Percentiles rank a stretch among this genome's conserved stretches.
Evolutionary conservation across 768 basidiomycete species (phyloP).

Genomic region (Mycena metata): DNA sequence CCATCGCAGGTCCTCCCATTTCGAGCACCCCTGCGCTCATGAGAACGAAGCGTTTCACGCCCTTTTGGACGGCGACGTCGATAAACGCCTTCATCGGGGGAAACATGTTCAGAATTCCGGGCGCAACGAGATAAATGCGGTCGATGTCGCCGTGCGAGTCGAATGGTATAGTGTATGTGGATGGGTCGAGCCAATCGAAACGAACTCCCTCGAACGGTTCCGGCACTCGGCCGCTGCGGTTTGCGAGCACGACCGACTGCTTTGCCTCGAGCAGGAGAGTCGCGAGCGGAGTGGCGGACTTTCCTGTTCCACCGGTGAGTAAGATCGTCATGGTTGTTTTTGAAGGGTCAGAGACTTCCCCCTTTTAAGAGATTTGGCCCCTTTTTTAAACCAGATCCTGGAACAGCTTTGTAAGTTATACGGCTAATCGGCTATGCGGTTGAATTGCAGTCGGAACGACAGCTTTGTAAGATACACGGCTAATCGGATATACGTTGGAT

Average conservation of each 20-base stretch:
- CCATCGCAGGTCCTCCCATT: constrained; percentile 42
- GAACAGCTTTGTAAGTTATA: no score
- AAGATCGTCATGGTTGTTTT: constrained; percentile 49
- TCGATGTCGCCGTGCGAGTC: constrained; percentile 43
- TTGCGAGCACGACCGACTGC: constrained; percentile 46
- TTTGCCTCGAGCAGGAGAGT: constrained; percentile 44
- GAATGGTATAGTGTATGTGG: constrained; percentile 51
- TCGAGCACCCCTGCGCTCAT: constrained; percentile 45
- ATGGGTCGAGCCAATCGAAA: constrained; percentile 54
- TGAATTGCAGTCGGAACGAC: no score
- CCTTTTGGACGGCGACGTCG: constrained; percentile 48
- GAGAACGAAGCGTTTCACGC: constrained; percentile 52
- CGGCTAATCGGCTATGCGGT: no score
- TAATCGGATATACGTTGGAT: no score
- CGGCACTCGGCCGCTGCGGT: constrained; percentile 45
- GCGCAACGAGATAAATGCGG: constrained; percentile 50
- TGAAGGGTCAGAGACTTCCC: no score
- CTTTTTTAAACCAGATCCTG: no score
- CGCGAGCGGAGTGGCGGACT: constrained; percentile 46
- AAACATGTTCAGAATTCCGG: constrained; percentile 38
- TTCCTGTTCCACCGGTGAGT: constrained; percentile 55
- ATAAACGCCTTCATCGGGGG: constrained; percentile 46
- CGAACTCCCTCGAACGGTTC: constrained; percentile 45
- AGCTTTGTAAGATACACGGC: no score
- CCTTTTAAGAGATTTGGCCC: no score